phyloP scores from a whole-genome alignment of 352 stramenopile genomes.

The Phytophthora sansomeana region DNA sequence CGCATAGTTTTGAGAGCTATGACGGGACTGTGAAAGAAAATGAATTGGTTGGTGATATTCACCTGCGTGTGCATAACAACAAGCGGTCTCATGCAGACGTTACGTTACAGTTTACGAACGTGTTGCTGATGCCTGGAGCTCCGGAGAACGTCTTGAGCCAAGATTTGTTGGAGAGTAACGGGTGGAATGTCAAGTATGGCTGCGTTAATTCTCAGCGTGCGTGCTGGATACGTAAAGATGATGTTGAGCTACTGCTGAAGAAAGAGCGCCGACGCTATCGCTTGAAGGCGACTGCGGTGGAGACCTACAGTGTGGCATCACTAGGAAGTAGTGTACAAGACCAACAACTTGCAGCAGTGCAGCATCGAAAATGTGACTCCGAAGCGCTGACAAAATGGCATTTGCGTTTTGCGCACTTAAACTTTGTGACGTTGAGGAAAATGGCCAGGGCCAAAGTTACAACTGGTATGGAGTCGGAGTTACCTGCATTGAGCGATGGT shows the following conservation, averaged over 20 bases:
- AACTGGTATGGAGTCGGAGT: not conserved
- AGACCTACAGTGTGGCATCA: not conserved
- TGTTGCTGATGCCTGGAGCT: slow-evolving; percentile 6
- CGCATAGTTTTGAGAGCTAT: slow-evolving; percentile 1
- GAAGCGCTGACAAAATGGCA: too few species aligned
- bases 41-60: slow-evolving; percentile 5
- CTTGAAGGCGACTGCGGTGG: not conserved
- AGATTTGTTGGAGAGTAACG: slow-evolving; percentile 2
- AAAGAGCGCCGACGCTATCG: slow-evolving; percentile 9
- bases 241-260: not conserved
- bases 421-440: not conserved
- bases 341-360: too few species aligned
- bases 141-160: slow-evolving; percentile 23
- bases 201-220: not conserved
- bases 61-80: slow-evolving; percentile 9
- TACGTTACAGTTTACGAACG: not conserved
- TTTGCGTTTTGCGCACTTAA: slow-evolving; percentile 1
- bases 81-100: slow-evolving; percentile 13
- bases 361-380: too few species aligned
- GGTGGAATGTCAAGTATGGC: slow-evolving; percentile 8
- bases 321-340: too few species aligned
- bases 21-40: not conserved
- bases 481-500: not conserved
- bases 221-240: slow-evolving; percentile 5
- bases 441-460: slow-evolving; percentile 8